Conservation (phyloP, 2,329 filamentous ascomycete genomes). For the Exophiala xenobiotica region DNA sequence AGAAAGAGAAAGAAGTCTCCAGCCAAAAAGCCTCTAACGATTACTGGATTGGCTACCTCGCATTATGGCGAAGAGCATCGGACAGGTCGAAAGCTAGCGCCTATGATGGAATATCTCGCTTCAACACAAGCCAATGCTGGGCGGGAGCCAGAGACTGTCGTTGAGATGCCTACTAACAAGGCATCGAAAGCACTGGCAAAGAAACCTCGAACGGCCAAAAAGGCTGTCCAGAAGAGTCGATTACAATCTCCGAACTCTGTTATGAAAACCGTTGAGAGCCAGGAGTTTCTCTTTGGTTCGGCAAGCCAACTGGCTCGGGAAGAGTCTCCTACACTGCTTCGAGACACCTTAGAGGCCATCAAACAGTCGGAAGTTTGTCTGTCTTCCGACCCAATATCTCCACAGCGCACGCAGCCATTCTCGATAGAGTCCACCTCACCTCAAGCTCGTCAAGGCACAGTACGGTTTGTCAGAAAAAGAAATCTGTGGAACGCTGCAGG, state of each 20-base stretch:
- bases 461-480: slow-evolving; percentile 34
- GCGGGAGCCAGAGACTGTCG: background rate
- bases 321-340: slow-evolving; percentile 65
- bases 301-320: slow-evolving; percentile 77
- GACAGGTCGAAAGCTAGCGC: slow-evolving; percentile 30
- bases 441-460: slow-evolving; percentile 36
- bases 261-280: slow-evolving; percentile 62
- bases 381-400: slow-evolving; percentile 24
- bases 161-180: slow-evolving; percentile 12
- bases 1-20: slow-evolving; percentile 49
- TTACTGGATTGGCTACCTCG: slow-evolving; percentile 75
- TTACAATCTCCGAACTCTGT: slow-evolving; percentile 70
- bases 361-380: slow-evolving; percentile 53
- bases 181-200: slow-evolving; percentile 9
- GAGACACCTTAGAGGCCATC: slow-evolving; percentile 63
- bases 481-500: slow-evolving; percentile 71
- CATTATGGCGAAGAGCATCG: slow-evolving; percentile 55
- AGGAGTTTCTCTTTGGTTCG: slow-evolving; percentile 81
- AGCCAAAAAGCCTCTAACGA: slow-evolving; percentile 71
- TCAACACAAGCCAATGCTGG: slow-evolving; percentile 27
- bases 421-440: slow-evolving; percentile 30
- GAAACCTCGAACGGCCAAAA: slow-evolving; percentile 27
- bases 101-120: slow-evolving; percentile 51
- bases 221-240: slow-evolving; percentile 41
- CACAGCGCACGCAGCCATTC: slow-evolving; percentile 10